phyloP scores from a whole-genome alignment of 306 rosid species.

The Quercus alba region DNA sequence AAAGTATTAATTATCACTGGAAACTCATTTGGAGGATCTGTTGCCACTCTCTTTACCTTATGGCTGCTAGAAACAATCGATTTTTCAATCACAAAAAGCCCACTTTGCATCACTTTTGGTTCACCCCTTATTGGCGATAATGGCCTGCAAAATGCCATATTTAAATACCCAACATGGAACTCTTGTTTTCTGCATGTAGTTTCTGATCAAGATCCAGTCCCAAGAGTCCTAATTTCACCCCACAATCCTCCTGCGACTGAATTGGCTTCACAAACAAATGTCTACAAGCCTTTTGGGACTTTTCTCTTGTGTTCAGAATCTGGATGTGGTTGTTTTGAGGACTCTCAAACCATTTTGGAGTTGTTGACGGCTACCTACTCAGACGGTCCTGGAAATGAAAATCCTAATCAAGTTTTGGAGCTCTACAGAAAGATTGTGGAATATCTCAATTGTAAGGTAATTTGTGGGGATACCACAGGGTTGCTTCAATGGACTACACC shows the following conservation, averaged over 20 bases:
- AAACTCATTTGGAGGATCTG: slow-evolving; percentile 52
- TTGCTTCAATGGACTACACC: no score
- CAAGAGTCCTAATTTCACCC: slow-evolving; percentile 7
- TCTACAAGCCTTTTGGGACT: slow-evolving; percentile 60
- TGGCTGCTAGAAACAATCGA: slow-evolving; percentile 35
- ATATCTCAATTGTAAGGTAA: no score
- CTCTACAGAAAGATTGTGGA: no score
- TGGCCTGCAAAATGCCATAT: slow-evolving; percentile 31
- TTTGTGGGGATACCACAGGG: no score
- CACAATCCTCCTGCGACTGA: not conserved
- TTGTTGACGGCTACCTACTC: slow-evolving; percentile 21
- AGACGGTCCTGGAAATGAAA: not conserved
- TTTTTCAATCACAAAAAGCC: slow-evolving; percentile 32
- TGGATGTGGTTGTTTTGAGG: slow-evolving; percentile 44
- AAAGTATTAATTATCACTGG: slow-evolving; percentile 53
- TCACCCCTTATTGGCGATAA: slow-evolving; percentile 63
- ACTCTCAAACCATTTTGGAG: slow-evolving; percentile 31
- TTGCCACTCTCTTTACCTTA: slow-evolving; percentile 69
- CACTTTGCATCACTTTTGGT: slow-evolving; percentile 74
- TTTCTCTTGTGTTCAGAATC: slow-evolving; percentile 42
- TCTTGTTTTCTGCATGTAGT: slow-evolving; percentile 68
- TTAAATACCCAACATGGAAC: slow-evolving; percentile 41
- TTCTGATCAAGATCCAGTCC: slow-evolving; percentile 45
- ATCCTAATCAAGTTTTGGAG: slow-evolving; percentile 7
- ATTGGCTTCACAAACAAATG: not conserved